phyloP scores from a whole-genome alignment of 2,329 filamentous ascomycete genomes.

The Aspergillus sp. region DNA sequence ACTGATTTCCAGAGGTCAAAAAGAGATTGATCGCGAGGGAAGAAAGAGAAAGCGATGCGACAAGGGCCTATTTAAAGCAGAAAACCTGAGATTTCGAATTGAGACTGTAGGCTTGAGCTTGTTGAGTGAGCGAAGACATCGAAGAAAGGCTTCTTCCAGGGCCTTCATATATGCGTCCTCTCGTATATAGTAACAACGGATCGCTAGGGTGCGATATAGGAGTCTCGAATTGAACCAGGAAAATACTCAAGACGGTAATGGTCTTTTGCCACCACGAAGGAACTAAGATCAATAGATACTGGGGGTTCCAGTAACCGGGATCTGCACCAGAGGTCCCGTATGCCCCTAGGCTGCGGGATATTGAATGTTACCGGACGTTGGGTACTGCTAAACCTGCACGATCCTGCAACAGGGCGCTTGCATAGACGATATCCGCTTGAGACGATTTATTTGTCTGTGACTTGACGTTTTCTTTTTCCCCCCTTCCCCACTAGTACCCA shows the following conservation, averaged over 20 bases:
- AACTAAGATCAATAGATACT: constrained; percentile 14
- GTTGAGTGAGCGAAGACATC: neutral
- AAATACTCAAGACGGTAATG: constrained; percentile 1
- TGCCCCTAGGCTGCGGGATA: neutral
- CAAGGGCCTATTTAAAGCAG: too few relatives aligned
- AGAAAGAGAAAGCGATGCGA: neutral
- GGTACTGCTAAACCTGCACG: constrained; percentile 13
- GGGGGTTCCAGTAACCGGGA: constrained; percentile 3
- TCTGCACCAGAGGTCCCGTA: constrained; percentile 5
- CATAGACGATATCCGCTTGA: constrained; percentile 5
- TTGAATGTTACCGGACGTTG: constrained; percentile 8
- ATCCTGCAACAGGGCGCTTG: constrained; percentile 14
- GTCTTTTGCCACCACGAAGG: constrained; percentile 17
- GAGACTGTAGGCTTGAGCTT: neutral
- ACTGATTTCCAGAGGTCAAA: neutral
- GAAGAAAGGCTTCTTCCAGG: neutral
- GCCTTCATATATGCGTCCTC: constrained; percentile 3
- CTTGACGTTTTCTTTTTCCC: constrained; percentile 4
- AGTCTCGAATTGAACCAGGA: neutral
- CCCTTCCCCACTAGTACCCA: neutral
- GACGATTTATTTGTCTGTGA: constrained; percentile 3
- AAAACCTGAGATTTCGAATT: neutral
- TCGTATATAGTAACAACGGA: neutral
- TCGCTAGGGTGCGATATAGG: constrained; percentile 1
- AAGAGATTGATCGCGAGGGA: neutral